Base-by-base conservation (phyloP, 192 early-diverging fungal species). In the Linnemannia schmuckeri region DNA sequence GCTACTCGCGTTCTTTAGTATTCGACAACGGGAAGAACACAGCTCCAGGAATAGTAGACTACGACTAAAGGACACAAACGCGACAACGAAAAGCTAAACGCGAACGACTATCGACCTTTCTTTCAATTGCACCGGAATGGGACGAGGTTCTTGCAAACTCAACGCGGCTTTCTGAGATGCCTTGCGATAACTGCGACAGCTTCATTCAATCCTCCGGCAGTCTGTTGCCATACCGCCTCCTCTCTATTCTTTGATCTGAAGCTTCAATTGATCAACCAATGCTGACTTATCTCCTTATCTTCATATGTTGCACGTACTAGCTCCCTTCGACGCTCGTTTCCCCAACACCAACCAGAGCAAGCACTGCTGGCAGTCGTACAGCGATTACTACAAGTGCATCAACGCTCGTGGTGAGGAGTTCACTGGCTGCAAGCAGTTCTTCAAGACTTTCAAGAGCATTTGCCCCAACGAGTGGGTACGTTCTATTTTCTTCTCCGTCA, bases 281-380 rank as follows among this genome's bases (percentile, higher is more conserved):
- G 27, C 30, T 46, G 20, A 41, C 57, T 24, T 30, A 37, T 30
- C 44, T 68, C 33, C n/a, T 77, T 30, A 8, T 41, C 41, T 47
- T 54, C 57, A 13, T 47, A 27, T 52, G 44, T 22, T 22, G 17
- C 18, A 52, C 49, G 4, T 5, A 66, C 12, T 82, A 93, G 92
- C 90, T 87, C 83, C 81, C 63, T 93, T 93, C 81, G 92, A 93
- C 88, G 92, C 92, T 88, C 91, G 92, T 84, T 99, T 99, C 95
- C 98, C 98, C 82, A 99, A 99, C 95, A 94, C 94, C 88, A 98
- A 99, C 93, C 97, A 99, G 94, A 98, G 97, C 85, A 98, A 97
- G 94, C 95, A 96, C 95, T 99, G 98, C 95, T 98, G 97, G 97
- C 98, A 99, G 94, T 97, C 98, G 94, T 99, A 98, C 91, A 94